phyloP scores from a whole-genome alignment of 169 alveolate genomes.

The Plasmodium vinckei region DNA sequence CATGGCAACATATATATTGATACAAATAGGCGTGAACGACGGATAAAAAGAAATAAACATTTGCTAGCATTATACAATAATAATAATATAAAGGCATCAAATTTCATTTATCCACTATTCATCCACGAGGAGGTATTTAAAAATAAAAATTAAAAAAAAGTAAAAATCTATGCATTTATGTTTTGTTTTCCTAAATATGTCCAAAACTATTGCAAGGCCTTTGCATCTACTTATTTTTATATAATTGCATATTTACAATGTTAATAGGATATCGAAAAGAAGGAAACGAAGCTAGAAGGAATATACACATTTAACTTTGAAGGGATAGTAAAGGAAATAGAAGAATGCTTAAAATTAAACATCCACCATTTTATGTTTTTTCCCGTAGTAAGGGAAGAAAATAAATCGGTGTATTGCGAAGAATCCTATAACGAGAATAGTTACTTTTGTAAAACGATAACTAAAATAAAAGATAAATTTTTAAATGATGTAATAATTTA shows the following conservation, averaged over 20 bases:
- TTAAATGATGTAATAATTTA: conserved; percentile 76
- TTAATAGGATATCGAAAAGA: conserved; percentile 73
- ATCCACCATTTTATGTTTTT: conserved; percentile 82
- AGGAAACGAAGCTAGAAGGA: conserved; percentile 78
- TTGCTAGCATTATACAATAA: conserved; percentile 72
- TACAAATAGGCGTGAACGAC: conserved; percentile 68
- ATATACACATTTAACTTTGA: conserved; percentile 74
- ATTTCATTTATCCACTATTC: conserved; percentile 81
- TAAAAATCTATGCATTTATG: not conserved
- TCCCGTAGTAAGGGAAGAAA: conserved; percentile 78
- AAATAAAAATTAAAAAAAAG: not conserved
- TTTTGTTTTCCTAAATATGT: not conserved
- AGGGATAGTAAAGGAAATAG: conserved; percentile 79
- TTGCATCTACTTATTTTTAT: not conserved
- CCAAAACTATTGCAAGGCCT: not conserved
- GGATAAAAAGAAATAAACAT: conserved; percentile 67
- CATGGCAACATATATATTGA: conserved; percentile 57
- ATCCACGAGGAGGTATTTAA: conserved; percentile 80
- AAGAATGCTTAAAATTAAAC: conserved; percentile 77
- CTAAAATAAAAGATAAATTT: conserved; percentile 77
- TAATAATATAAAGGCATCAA: conserved; percentile 79
- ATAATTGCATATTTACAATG: no score
- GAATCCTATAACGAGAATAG: conserved; percentile 82
- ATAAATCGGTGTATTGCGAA: conserved; percentile 77
- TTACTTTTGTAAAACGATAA: conserved; percentile 75